Evolutionary conservation across 148 eudicot genomes (phyloP).

Genomic region (Agrostemma githago): DNA sequence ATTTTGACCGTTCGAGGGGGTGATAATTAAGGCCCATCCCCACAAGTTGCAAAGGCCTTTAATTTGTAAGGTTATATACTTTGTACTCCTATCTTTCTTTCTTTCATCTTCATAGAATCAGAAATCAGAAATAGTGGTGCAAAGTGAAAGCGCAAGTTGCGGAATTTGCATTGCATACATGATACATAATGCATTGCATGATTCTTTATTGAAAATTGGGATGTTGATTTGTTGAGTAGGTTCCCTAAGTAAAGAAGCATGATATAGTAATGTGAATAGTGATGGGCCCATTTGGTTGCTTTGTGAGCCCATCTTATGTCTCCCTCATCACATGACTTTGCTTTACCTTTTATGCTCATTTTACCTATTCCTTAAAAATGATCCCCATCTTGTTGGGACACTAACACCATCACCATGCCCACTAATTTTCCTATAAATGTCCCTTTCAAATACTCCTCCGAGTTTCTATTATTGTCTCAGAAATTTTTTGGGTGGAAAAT

Average conservation of each 20-base stretch:
- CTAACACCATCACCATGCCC: too few relatives aligned
- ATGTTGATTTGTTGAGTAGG: neutral
- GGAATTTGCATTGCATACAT: neutral
- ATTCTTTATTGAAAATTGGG: neutral
- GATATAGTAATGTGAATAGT: neutral
- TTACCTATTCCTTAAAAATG: neutral
- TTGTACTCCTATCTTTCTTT: neutral
- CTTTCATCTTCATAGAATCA: neutral
- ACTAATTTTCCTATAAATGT: too few relatives aligned
- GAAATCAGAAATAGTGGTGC: neutral
- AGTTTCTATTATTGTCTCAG: too few relatives aligned
- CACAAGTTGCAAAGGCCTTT: conserved; percentile 6
- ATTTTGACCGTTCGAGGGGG: conserved; percentile 11
- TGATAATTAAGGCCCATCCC: conserved; percentile 5
- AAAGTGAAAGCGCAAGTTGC: neutral
- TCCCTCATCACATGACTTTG: conserved; percentile 12
- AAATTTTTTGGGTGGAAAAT: too few relatives aligned
- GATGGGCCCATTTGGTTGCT: conserved; percentile 11
- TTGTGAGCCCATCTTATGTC: neutral
- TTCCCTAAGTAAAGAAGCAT: neutral
- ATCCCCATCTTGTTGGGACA: neutral
- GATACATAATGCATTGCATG: too few relatives aligned
- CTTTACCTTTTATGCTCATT: neutral
- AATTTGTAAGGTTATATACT: neutral
- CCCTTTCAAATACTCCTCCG: too few relatives aligned